These are phyloP conservation scores for Oryza nivara DNA, from an alignment of 176 grass and related monocot species.

Conservation along the genomic window DNA sequence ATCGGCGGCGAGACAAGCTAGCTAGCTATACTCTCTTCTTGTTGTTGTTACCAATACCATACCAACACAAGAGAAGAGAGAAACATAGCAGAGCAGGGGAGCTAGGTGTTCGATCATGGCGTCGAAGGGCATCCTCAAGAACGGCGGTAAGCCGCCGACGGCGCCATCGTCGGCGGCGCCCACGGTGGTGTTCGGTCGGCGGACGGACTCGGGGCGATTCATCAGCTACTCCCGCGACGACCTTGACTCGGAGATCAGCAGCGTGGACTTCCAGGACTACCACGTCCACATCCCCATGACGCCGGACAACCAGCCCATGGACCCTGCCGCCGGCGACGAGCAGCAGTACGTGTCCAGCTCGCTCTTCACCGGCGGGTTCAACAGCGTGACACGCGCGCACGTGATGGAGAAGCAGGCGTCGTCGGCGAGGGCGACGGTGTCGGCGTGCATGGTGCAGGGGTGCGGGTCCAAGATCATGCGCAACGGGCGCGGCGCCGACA, in stretches of 20 bases:
- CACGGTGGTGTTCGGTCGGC: constrained; percentile 79
- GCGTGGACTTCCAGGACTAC: constrained; percentile 88
- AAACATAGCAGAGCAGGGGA: neutral
- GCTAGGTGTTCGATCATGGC: constrained; percentile 38
- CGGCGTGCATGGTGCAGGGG: constrained; percentile 65
- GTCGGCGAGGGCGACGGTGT: neutral
- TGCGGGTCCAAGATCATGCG: constrained; percentile 70
- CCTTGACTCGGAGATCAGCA: constrained; percentile 96
- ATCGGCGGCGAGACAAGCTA: no score
- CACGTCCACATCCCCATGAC: constrained; percentile 96
- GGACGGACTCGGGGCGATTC: constrained; percentile 88
- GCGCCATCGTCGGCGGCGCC: constrained; percentile 48
- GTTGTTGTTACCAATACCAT: no score
- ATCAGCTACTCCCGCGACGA: constrained; percentile 97
- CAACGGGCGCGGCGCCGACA: constrained; percentile 60
- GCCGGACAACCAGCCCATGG: constrained; percentile 92
- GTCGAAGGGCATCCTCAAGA: constrained; percentile 82
- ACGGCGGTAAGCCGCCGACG: constrained; percentile 62
- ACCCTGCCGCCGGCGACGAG: constrained; percentile 60
- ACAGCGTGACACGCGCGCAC: constrained; percentile 82
- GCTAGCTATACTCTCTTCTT: no score
- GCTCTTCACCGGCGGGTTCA: constrained; percentile 97
- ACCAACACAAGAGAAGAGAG: neutral
- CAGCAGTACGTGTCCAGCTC: constrained; percentile 81
- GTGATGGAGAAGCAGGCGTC: constrained; percentile 58